These are phyloP conservation scores for Castanospermum australe DNA, from an alignment of 306 rosid species.

Conservation along the genomic window DNA sequence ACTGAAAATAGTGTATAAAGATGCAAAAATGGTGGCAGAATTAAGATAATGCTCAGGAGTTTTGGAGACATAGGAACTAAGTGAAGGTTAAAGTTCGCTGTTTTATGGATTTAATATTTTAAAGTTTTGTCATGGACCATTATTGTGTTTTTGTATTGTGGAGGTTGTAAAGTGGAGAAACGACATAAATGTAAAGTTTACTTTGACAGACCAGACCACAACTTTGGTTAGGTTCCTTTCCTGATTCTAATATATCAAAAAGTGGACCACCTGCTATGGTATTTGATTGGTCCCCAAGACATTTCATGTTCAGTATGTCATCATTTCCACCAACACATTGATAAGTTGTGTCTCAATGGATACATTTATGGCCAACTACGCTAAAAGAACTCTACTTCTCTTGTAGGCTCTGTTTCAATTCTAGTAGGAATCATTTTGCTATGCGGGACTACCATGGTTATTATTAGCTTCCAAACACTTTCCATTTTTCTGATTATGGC, in stretches of 20 bases:
- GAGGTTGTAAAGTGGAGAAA: constrained; percentile 38
- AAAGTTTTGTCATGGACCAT: constrained; percentile 21
- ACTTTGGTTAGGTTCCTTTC: constrained; percentile 40
- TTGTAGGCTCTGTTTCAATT: constrained; percentile 23
- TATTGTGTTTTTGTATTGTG: constrained; percentile 32
- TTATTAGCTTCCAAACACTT: constrained; percentile 20
- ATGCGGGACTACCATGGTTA: constrained; percentile 24
- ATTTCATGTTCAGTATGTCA: constrained; percentile 61
- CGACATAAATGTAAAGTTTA: constrained; percentile 29
- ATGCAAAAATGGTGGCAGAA: neutral
- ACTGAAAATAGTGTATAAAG: neutral
- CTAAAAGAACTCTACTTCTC: constrained; percentile 33
- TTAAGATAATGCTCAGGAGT: neutral
- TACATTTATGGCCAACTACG: constrained; percentile 47
- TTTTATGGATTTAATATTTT: constrained; percentile 9
- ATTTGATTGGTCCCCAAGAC: constrained; percentile 76
- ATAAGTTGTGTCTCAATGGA: constrained; percentile 68
- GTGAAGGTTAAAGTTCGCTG: constrained; percentile 5
- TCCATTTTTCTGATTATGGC: neutral
- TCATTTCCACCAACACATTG: constrained; percentile 71
- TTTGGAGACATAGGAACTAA: constrained; percentile 4
- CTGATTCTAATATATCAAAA: constrained; percentile 36
- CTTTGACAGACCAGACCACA: constrained; percentile 40
- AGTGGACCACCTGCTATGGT: constrained; percentile 58
- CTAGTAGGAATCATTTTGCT: constrained; percentile 26